Conservation (phyloP, 2,329 filamentous ascomycete species). For the Apiospora pterosperma region DNA sequence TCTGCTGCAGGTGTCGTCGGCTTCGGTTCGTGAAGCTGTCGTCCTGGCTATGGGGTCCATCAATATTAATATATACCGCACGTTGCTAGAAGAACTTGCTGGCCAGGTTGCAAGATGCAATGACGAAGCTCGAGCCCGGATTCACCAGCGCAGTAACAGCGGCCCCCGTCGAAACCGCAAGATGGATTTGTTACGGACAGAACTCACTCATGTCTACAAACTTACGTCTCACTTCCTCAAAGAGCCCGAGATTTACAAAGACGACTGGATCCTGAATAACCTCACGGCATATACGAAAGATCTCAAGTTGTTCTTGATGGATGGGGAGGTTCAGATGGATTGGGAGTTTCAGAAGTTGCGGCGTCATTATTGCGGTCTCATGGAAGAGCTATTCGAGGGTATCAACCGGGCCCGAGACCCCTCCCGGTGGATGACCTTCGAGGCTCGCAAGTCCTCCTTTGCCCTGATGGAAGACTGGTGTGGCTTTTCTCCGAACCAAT, state of each 20-base stretch:
- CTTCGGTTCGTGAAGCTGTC: conserved; percentile 82
- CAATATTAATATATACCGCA: conserved; percentile 89
- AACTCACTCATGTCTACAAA: conserved; percentile 95
- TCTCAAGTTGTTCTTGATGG: conserved; percentile 89
- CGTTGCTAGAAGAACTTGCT: conserved; percentile 84
- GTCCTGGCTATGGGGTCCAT: conserved; percentile 92
- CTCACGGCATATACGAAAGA: conserved; percentile 88
- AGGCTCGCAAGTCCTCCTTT: conserved; percentile 92
- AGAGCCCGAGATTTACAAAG: conserved; percentile 71
- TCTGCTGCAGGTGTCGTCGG: conserved; percentile 74
- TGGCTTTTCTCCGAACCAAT: conserved; percentile 89
- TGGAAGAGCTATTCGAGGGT: conserved; percentile 89
- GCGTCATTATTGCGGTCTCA: conserved; percentile 88
- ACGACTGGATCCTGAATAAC: conserved; percentile 88
- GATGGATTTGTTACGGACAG: conserved; percentile 84
- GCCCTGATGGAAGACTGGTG: conserved; percentile 99
- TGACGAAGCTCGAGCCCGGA: conserved; percentile 79
- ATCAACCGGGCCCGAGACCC: conserved; percentile 83
- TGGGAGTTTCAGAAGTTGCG: conserved; percentile 91
- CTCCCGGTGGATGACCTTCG: conserved; percentile 94
- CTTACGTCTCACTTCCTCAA: conserved; percentile 87
- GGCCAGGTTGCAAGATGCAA: conserved; percentile 82
- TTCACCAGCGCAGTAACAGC: conserved; percentile 84
- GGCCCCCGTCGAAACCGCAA: conserved; percentile 76
- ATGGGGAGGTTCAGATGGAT: conserved; percentile 90